A percentile compares a stretch with the other conserved stretches of the same genome.
Conservation (phyloP, 306 rosid genomes). For the Cucumis sativus region Cucumber_9930_V3 NC_026657.2:13871001-13871500, state of each 20-base stretch:
- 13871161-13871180: not conserved
- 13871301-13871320: not conserved
- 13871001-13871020: not conserved
- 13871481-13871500: slow-evolving; percentile 11
- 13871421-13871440: slow-evolving; percentile 37
- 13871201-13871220: not conserved
- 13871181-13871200: not conserved
- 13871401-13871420: slow-evolving; percentile 55
- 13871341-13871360: slow-evolving; percentile 62
- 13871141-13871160: not conserved
- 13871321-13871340: slow-evolving; percentile 41
- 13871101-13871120: not conserved
- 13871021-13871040: not conserved
- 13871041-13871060: not conserved
- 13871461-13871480: not conserved
- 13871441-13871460: not conserved
- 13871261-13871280: not conserved
- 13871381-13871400: slow-evolving; percentile 67
- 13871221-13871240: not conserved
- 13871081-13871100: not conserved
- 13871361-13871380: slow-evolving; percentile 62
- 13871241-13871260: not conserved
- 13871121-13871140: not conserved
- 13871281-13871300: not conserved
- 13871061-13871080: not conserved